Conservation (phyloP, 345 rosid genomes). For the Aurinia saxatilis region DNA sequence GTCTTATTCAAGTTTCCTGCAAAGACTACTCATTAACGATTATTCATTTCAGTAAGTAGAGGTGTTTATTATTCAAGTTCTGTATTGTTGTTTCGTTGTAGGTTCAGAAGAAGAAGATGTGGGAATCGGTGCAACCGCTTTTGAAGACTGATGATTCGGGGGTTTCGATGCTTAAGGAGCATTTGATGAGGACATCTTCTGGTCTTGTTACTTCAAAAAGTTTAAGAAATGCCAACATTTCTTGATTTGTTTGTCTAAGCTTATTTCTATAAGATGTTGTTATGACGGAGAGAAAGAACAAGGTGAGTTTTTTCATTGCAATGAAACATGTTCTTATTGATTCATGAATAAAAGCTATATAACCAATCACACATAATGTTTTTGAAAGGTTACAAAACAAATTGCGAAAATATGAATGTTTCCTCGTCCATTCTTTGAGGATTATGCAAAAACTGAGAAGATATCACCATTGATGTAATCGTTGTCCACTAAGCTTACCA, state of each 20-base stretch:
- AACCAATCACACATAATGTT: slow-evolving; percentile 9
- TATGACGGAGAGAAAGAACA: slow-evolving; percentile 7
- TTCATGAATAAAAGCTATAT: neutral
- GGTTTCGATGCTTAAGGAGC: slow-evolving; percentile 47
- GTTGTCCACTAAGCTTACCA: slow-evolving; percentile 65
- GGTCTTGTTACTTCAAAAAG: slow-evolving; percentile 53
- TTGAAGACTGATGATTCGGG: slow-evolving; percentile 66
- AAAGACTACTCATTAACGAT: too few relatives aligned
- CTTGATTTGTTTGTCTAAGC: slow-evolving; percentile 28
- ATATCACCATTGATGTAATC: slow-evolving; percentile 29
- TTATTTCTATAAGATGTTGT: neutral
- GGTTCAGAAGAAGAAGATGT: slow-evolving; percentile 87
- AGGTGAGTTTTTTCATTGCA: slow-evolving; percentile 4
- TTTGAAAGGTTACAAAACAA: slow-evolving; percentile 13
- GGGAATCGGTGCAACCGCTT: slow-evolving; percentile 86
- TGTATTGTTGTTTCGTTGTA: slow-evolving; percentile 18
- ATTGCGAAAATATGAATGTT: neutral
- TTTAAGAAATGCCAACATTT: slow-evolving; percentile 62
- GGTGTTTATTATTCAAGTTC: too few relatives aligned
- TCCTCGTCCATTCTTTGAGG: neutral
- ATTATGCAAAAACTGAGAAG: slow-evolving; percentile 26
- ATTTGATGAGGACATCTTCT: slow-evolving; percentile 60
- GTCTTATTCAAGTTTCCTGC: too few relatives aligned
- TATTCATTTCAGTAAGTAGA: too few relatives aligned
- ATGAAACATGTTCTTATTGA: slow-evolving; percentile 15